Base-by-base conservation (phyloP, 1,284 basidiomycete species). In the Peniophora sp. region DNA sequence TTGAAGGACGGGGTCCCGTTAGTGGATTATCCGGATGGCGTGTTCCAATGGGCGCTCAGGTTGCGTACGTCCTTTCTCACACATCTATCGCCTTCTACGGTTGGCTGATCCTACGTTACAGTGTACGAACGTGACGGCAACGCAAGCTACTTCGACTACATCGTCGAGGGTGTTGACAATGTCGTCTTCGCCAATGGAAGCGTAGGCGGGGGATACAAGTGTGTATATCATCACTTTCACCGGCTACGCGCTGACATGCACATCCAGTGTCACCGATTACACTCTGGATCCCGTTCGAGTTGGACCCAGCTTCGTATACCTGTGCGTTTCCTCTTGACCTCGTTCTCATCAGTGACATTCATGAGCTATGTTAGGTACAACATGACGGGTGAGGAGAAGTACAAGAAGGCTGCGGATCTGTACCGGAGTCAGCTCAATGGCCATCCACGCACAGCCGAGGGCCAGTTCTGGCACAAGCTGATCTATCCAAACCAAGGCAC, bases 11-110 rank as follows among this genome's bases (percentile, higher is more conserved):
- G 69, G 24, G 60, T 51, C 10, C 60, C 71, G 0, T 51, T 58
- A 2, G 68, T 72, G n/a, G 67, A 65, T 2, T 75, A 75, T 54
- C 70, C 71, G 51, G 68, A 75, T 46, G 72, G 72, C 44, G 69
- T 68, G 51, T 66, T 74, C 20, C 66, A 72, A 52, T 70, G 68
- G 65, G 71, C 66, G 0, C 59, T 74, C 11, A 58, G 64, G 14
- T 59, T 62, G 23, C 59, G 27, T 32, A 32, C 27, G 27, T 32
- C 27, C 12, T 12, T 12, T 5, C 27, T 32, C 27, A n/a, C n/a
- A n/a, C n/a, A n/a, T n/a, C n/a, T n/a, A n/a, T n/a, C n/a, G n/a
- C n/a, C n/a, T n/a, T n/a, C n/a, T n/a, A n/a, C n/a, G n/a, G n/a
- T n/a, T 32, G 27, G 12, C 27, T 5, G 27, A 32, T 32, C 27